These are phyloP conservation scores for Hygrocybe coccinea DNA, from an alignment of 768 basidiomycete species.

Conservation along the genomic window DNA sequence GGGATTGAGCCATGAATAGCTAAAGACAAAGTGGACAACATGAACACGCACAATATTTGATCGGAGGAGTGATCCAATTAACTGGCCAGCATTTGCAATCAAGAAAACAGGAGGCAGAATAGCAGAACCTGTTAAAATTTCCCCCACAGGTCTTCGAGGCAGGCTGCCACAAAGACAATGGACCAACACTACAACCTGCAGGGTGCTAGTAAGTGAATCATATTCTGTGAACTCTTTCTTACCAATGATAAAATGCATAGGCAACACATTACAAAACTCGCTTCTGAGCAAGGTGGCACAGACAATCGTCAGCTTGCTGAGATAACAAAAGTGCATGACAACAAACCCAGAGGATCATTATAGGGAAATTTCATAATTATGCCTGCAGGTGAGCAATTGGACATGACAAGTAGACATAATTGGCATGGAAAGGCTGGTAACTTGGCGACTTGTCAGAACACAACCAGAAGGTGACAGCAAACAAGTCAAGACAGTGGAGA, in stretches of 20 bases:
- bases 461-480: neutral
- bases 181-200: neutral
- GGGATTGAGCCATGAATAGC: too few relatives aligned
- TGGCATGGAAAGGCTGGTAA: neutral
- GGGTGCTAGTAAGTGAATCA: neutral
- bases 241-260: neutral
- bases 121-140: too few relatives aligned
- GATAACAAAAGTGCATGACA: neutral
- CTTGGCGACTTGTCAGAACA: neutral
- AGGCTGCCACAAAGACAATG: neutral
- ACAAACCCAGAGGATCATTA: neutral
- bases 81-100: too few relatives aligned
- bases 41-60: too few relatives aligned
- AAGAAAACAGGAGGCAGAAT: too few relatives aligned
- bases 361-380: too few relatives aligned
- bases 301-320: neutral
- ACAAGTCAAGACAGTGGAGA: neutral
- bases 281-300: neutral
- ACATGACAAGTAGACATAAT: too few relatives aligned
- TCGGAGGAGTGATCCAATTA: too few relatives aligned
- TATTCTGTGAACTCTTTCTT: neutral
- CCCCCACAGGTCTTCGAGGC: too few relatives aligned
- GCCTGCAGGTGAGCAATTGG: too few relatives aligned
- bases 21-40: too few relatives aligned
- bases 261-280: neutral